Evolutionary conservation across 345 rosid species (phyloP), one percentile per base, ranked within the genome.

Genomic region (Angophora floribunda): DNA sequence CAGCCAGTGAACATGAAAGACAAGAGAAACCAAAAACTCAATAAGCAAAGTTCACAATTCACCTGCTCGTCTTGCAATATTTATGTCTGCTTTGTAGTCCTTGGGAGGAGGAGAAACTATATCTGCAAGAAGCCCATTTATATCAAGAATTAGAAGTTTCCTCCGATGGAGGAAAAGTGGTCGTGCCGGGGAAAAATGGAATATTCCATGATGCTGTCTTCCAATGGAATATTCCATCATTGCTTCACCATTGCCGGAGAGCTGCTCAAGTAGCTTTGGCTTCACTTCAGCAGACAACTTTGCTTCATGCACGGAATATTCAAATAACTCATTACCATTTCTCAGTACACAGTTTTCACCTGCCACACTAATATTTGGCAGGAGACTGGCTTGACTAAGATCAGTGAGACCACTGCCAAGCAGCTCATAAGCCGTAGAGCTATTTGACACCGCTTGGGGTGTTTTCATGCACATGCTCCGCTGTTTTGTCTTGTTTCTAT

Each of bases 121-220:
- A 92, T 94, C 97, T 21, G 93, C 97, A 79, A 98, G 97, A 87
- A 96, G 90, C 65, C 99, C 99, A 90, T 98, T 98, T 91, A 98
- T 89, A 91, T 98, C 98, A 91, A 97, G 97, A 90, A 97, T 93
- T 45, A 96, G 94, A 89, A 96, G 98, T 45, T 94, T 96, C 89
- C 88, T 92, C 49, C 85, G 67, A 4, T 15, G 88, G 52, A 88
- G 32, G 51, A 52, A 41, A 67, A 70, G 86, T 89, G 87, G 87
- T 85, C 47, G 61, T 86, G 84, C 28, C 12, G 85, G 86, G 7
- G 85, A 87, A 90, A 87, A 79, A 51, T 52, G 28, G 24, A 85
- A 88, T 30, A 53, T 49, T 85, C 47, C 86, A 13, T 59, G 59
- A 30, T 53, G 85, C 85, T 53, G 51, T 86, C 52, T 85, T 89